phyloP scores from a whole-genome alignment of 257 asterid genomes.

The Solanum clarkiae region DNA sequence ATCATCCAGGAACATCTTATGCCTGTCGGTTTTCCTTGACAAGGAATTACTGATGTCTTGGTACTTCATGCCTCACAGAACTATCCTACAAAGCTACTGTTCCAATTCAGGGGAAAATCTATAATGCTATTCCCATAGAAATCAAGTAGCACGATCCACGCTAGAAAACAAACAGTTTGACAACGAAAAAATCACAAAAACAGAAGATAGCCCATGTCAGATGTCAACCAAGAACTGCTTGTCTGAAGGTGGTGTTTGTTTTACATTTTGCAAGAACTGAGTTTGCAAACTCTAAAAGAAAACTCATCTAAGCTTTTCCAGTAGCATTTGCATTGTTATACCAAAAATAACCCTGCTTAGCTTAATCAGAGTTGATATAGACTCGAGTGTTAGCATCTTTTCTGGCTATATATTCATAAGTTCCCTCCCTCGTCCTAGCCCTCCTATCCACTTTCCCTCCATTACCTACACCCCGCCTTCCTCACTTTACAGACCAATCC shows the following conservation, averaged over 20 bases:
- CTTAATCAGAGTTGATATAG: not conserved
- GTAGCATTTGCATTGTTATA: not conserved
- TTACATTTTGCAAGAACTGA: not conserved
- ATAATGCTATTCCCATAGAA: not conserved
- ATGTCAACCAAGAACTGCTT: not conserved
- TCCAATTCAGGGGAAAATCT: not conserved
- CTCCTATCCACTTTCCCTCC: not conserved
- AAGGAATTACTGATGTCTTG: not conserved
- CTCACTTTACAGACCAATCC: not conserved
- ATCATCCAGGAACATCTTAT: not conserved
- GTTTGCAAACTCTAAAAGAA: not conserved
- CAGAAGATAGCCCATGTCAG: not conserved
- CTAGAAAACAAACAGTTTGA: not conserved
- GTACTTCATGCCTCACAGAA: not conserved
- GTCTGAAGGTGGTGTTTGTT: not conserved
- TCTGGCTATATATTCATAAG: not conserved
- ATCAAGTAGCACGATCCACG: not conserved
- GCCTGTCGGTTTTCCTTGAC: not conserved
- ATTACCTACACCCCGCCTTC: too few relatives aligned
- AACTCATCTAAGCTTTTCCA: not conserved
- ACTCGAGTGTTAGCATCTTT: not conserved
- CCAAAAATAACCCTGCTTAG: not conserved
- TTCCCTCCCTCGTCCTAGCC: not conserved
- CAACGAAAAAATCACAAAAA: not conserved
- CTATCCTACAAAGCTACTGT: not conserved